Evolutionary conservation across 257 asterid genomes (phyloP).

Genomic region (Cruciata laevipes): DNA sequence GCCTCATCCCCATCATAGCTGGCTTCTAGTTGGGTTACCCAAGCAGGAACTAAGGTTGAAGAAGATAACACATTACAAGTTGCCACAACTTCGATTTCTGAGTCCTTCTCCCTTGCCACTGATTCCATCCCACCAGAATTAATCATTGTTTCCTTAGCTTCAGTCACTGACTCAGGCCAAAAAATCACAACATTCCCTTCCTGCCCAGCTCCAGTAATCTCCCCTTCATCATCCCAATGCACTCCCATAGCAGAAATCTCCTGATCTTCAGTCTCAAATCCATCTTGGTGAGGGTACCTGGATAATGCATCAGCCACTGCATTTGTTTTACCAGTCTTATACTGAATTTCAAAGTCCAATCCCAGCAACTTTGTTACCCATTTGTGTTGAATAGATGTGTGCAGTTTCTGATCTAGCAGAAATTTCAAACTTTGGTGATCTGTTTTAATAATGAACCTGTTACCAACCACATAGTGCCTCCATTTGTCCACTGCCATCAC

Average conservation of each 20-base stretch:
- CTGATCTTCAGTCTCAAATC: background rate
- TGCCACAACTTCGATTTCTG: no score
- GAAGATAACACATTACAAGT: no score
- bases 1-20: background rate
- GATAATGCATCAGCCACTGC: background rate
- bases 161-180: no score
- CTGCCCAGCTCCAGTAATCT: no score
- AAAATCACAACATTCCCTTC: no score
- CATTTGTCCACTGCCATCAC: background rate
- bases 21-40: background rate
- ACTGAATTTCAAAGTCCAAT: background rate
- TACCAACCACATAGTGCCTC: background rate
- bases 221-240: background rate
- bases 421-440: background rate
- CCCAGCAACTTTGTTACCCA: background rate
- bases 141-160: no score
- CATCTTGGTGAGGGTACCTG: background rate
- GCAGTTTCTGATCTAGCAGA: background rate
- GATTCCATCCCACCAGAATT: no score
- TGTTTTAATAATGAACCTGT: background rate
- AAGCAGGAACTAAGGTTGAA: no score
- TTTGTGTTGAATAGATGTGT: background rate
- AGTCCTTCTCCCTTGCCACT: no score
- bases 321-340: background rate
- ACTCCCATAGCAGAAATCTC: background rate